phyloP scores from a whole-genome alignment of 805 yeast species.

The Barnettozyma wickerhamii region DNA sequence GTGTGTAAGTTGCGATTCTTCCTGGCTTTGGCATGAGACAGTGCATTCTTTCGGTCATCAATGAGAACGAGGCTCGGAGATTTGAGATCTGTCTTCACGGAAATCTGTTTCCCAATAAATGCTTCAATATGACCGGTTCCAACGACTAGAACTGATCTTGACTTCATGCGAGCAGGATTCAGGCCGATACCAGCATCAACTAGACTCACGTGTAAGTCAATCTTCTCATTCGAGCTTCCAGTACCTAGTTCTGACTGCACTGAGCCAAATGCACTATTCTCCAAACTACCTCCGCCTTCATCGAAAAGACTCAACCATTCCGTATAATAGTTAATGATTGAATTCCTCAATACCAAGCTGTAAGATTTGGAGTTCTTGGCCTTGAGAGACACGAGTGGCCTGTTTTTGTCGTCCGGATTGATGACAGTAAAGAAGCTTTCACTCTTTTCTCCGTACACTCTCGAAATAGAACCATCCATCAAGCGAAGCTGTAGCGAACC shows the following conservation, averaged over 20 bases:
- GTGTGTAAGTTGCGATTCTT: constrained; percentile 21
- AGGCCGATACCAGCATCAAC: constrained; percentile 58
- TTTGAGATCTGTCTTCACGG: constrained; percentile 40
- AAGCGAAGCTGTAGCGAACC: constrained; percentile 18
- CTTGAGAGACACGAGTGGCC: constrained; percentile 39
- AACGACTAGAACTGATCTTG: constrained; percentile 50
- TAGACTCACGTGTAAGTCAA: constrained; percentile 22
- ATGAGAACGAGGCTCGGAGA: constrained; percentile 35
- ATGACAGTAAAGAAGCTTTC: constrained; percentile 33
- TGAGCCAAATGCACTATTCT: not conserved
- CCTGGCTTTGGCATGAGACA: constrained; percentile 26
- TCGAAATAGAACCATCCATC: constrained; percentile 9
- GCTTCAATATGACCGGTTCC: constrained; percentile 53
- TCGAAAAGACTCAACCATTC: constrained; percentile 49
- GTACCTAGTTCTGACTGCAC: constrained; percentile 9
- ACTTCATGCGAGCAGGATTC: constrained; percentile 53
- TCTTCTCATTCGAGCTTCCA: constrained; percentile 1
- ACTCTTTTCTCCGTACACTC: constrained; percentile 6
- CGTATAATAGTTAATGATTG: constrained; percentile 54
- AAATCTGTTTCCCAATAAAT: constrained; percentile 29
- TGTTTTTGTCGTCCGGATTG: constrained; percentile 29
- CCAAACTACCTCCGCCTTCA: constrained; percentile 8
- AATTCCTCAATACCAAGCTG: constrained; percentile 43
- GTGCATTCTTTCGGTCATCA: constrained; percentile 50
- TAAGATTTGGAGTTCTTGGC: constrained; percentile 30